phyloP scores from a whole-genome alignment of 305 asterid species.

The Striga hermonthica region DNA sequence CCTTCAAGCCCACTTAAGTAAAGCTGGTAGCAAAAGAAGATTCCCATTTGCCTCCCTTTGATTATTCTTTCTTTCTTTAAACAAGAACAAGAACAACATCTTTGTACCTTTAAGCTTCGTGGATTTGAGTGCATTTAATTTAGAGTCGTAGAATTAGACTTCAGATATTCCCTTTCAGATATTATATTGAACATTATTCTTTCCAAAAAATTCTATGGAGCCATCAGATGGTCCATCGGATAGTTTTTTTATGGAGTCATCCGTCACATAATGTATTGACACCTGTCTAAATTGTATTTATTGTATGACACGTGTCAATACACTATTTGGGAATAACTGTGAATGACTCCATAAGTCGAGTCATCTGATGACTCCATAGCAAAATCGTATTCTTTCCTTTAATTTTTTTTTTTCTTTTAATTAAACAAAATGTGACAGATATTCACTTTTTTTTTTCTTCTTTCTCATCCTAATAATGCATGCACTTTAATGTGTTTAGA shows the following conservation, averaged over 20 bases:
- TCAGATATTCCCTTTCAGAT: constrained; percentile 59
- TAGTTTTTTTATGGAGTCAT: too few relatives aligned
- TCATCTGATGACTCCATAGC: too few relatives aligned
- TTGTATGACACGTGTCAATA: too few relatives aligned
- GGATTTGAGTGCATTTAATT: constrained; percentile 50
- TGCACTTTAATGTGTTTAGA: constrained; percentile 38
- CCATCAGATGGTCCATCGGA: too few relatives aligned
- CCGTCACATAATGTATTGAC: too few relatives aligned
- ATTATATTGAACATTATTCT: constrained; percentile 6
- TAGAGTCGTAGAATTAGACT: constrained; percentile 60
- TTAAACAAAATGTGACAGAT: constrained; percentile 46
- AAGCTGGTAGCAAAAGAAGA: constrained; percentile 80
- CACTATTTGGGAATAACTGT: too few relatives aligned
- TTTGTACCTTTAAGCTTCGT: constrained; percentile 49
- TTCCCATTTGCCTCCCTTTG: constrained; percentile 41
- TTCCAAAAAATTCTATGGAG: too few relatives aligned
- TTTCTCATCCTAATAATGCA: constrained; percentile 36
- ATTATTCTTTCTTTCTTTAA: constrained; percentile 44
- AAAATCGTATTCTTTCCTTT: constrained; percentile 27
- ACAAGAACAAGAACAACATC: constrained; percentile 32
- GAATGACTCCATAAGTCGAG: too few relatives aligned
- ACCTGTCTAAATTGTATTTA: too few relatives aligned
- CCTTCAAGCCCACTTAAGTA: constrained; percentile 81
- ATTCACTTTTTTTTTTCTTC: constrained; percentile 42
- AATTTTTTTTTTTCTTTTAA: constrained; percentile 48